A percentile compares a stretch with the other conserved stretches of the same genome.
Evolutionary conservation across 1,284 basidiomycete species (phyloP).

Genomic region (Trichosporon asahii): DNA sequence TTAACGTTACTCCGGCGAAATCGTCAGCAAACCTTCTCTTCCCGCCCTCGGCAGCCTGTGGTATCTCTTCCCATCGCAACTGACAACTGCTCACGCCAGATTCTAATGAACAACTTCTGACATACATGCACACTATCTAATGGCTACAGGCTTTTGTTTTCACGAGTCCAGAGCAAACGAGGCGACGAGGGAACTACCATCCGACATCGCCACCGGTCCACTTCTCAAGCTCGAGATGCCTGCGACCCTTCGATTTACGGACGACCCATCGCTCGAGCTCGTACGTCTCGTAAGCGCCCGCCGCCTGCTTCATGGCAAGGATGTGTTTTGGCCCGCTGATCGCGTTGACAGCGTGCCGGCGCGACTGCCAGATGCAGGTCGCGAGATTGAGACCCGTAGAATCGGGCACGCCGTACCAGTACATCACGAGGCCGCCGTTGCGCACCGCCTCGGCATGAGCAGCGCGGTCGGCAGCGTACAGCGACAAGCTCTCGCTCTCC

Average conservation of each 20-base stretch:
- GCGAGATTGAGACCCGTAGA: constrained; percentile 77
- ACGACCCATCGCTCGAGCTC: constrained; percentile 70
- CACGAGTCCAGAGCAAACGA: no score
- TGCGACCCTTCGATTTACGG: constrained; percentile 62
- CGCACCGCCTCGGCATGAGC: constrained; percentile 87
- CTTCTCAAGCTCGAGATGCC: constrained; percentile 60
- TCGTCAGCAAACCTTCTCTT: not conserved
- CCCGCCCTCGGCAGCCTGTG: not conserved
- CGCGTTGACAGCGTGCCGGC: constrained; percentile 73
- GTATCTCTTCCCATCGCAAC: no score
- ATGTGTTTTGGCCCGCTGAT: constrained; percentile 75
- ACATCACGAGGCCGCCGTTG: constrained; percentile 71
- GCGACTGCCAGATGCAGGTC: constrained; percentile 86
- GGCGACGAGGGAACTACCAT: constrained; percentile 29
- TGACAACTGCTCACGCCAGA: not conserved
- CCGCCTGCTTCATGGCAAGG: constrained; percentile 74
- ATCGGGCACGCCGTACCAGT: constrained; percentile 88
- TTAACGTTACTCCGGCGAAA: no score
- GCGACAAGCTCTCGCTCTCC: constrained; percentile 51
- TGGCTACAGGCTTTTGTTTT: constrained; percentile 8
- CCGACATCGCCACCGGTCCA: constrained; percentile 68
- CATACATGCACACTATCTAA: constrained; percentile 8
- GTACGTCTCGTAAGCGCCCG: constrained; percentile 72
- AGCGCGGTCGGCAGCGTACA: constrained; percentile 77
- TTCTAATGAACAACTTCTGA: not conserved